Evolutionary conservation across 768 basidiomycete species (phyloP).

Genomic region (Daedalea quercina): DNA sequence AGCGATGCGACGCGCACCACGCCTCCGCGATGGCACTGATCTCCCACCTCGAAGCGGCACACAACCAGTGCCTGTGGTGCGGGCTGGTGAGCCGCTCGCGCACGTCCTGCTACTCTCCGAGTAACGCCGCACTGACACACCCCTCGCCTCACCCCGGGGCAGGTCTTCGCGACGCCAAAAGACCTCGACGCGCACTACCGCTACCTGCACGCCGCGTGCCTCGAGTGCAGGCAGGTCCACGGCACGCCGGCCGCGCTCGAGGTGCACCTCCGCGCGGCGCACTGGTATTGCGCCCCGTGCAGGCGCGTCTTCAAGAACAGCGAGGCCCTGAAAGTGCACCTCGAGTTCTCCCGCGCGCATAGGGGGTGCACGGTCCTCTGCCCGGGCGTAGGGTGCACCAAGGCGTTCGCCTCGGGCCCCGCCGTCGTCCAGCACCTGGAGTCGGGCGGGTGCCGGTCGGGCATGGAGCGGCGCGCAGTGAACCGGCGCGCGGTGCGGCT

Average conservation of each 20-base stretch:
- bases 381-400: conserved; percentile 36
- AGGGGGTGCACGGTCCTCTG: conserved; percentile 29
- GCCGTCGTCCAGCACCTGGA: conserved; percentile 62
- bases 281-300: conserved; percentile 40
- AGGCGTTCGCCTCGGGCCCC: conserved; percentile 43
- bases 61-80: neutral
- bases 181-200: neutral
- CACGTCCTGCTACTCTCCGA: too few species aligned
- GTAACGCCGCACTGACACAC: too few species aligned
- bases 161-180: neutral
- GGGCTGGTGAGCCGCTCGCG: neutral
- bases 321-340: conserved; percentile 39
- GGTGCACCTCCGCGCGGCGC: conserved; percentile 23
- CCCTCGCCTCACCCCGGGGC: too few species aligned
- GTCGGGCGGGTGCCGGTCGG: conserved; percentile 47
- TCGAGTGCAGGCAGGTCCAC: neutral
- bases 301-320: conserved; percentile 34
- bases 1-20: neutral
- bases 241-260: neutral
- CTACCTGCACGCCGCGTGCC: neutral
- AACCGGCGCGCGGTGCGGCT: conserved; percentile 34
- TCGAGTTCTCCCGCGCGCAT: conserved; percentile 49
- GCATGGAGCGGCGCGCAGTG: conserved; percentile 32
- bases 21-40: neutral
- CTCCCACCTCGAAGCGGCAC: neutral